phyloP scores from a whole-genome alignment of 306 rosid genomes.

The Mimosa pudica region DNA sequence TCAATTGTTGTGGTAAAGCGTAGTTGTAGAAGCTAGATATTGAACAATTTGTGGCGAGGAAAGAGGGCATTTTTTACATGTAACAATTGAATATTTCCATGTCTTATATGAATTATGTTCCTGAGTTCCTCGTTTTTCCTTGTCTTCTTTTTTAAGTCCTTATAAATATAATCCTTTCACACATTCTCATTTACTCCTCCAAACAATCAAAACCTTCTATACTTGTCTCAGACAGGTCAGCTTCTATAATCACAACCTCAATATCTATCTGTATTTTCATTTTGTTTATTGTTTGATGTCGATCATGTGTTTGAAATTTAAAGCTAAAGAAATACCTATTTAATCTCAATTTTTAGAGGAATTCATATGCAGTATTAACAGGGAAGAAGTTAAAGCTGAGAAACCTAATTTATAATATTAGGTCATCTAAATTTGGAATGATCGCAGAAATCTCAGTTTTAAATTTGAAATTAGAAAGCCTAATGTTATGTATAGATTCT shows the following conservation, averaged over 20 bases:
- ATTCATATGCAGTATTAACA: background rate
- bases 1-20: background rate
- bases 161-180: background rate
- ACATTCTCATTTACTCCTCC: background rate
- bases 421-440: background rate
- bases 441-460: background rate
- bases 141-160: background rate
- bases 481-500: too few species aligned
- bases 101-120: background rate
- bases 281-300: background rate
- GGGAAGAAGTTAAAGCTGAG: background rate
- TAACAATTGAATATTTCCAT: background rate
- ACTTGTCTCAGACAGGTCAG: background rate
- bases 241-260: background rate
- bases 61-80: background rate
- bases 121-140: background rate
- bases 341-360: background rate
- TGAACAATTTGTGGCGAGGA: background rate
- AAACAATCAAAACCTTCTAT: background rate
- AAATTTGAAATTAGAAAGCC: background rate
- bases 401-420: background rate
- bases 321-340: background rate
- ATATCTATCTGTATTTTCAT: background rate
- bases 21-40: background rate
- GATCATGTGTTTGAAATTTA: background rate